Percentiles rank a stretch among this genome's conserved stretches.
Conservation (phyloP, 768 basidiomycete species). For the Rhizopogon sp. region DNA sequence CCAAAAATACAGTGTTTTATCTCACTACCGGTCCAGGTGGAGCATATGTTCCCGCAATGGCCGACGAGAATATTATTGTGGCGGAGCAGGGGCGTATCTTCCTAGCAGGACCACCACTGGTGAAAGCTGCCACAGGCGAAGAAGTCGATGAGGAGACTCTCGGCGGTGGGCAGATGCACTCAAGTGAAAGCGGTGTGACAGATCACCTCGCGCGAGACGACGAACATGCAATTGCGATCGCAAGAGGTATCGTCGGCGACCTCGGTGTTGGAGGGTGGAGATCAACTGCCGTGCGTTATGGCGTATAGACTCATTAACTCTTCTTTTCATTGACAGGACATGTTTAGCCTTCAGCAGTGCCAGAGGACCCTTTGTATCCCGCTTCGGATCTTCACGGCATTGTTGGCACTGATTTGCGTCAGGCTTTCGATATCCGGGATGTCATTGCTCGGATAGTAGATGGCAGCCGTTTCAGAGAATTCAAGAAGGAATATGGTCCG, state of each 20-base stretch:
- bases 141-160: slow-evolving; percentile 89
- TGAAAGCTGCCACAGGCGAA: slow-evolving; percentile 93
- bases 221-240: slow-evolving; percentile 78
- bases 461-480: slow-evolving; percentile 88
- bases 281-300: slow-evolving; percentile 40
- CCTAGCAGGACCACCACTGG: slow-evolving; percentile 90
- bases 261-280: slow-evolving; percentile 59
- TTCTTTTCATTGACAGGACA: slow-evolving; percentile 7
- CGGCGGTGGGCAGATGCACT: slow-evolving; percentile 89
- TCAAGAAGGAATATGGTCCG: slow-evolving; percentile 92
- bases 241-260: slow-evolving; percentile 73
- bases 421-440: slow-evolving; percentile 91
- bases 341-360: slow-evolving; percentile 46
- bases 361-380: slow-evolving; percentile 76
- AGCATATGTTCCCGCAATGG: slow-evolving; percentile 95
- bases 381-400: slow-evolving; percentile 84
- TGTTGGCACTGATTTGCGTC: slow-evolving; percentile 84
- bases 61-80: slow-evolving; percentile 89
- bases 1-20: background rate
- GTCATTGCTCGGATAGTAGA: slow-evolving; percentile 90
- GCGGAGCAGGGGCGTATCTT: slow-evolving; percentile 91
- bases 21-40: slow-evolving; percentile 46
- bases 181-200: slow-evolving; percentile 85
- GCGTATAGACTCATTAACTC: background rate
- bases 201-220: slow-evolving; percentile 85